These are phyloP conservation scores for Podosphaera fusca DNA, from an alignment of 2,329 filamentous ascomycete species.

Conservation along the genomic window DNA sequence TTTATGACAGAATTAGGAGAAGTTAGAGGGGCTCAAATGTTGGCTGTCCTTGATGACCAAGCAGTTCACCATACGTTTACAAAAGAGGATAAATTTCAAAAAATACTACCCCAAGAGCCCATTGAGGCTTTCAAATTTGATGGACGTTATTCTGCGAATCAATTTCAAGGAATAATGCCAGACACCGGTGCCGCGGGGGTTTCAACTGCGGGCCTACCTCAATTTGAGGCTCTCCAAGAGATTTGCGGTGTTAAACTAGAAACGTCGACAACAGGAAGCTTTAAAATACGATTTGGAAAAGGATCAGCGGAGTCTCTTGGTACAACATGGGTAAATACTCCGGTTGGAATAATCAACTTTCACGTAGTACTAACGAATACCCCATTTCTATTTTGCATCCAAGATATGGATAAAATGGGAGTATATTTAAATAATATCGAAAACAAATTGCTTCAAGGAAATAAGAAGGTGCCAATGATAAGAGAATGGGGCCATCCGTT, in stretches of 20 bases:
- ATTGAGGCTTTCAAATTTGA: background rate
- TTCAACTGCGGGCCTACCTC: background rate
- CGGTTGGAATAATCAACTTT: no score
- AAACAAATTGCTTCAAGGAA: background rate
- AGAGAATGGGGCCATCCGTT: background rate
- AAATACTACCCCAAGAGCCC: background rate
- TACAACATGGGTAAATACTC: no score
- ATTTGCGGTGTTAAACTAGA: background rate
- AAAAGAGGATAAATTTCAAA: background rate
- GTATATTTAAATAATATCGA: no score
- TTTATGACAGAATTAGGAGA: no score
- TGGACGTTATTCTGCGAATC: background rate
- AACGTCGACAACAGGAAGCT: background rate
- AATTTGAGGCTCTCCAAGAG: background rate
- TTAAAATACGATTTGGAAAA: background rate
- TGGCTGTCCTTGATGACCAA: no score
- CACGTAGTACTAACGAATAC: no score
- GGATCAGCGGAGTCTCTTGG: background rate
- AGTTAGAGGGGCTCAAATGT: background rate
- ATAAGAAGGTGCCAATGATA: conserved; percentile 1
- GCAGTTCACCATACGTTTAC: no score
- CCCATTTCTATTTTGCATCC: no score
- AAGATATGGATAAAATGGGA: no score
- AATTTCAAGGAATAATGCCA: background rate
- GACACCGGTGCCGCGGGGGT: background rate